Evolutionary conservation across 805 yeast genomes (phyloP).

Genomic region (Kazachstania kunashirensis): DNA sequence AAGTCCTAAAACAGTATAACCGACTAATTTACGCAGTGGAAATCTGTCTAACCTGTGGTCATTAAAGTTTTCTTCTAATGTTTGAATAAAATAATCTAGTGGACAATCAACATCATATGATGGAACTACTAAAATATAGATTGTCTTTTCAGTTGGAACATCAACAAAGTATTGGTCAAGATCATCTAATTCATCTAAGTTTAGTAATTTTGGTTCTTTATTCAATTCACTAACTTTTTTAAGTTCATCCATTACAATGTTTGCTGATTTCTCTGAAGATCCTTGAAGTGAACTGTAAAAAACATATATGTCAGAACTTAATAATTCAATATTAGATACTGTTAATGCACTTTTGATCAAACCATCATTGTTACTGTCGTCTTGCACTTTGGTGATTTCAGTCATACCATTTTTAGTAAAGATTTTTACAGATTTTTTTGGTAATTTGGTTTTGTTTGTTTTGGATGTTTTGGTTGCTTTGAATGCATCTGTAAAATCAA

Average conservation of each 20-base stretch:
- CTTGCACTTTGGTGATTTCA: constrained; percentile 2
- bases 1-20: constrained; percentile 77
- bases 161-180: constrained; percentile 71
- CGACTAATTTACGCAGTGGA: constrained; percentile 60
- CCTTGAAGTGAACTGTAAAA: constrained; percentile 86
- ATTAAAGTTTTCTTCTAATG: constrained; percentile 66
- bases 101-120: constrained; percentile 92
- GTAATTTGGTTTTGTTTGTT: background rate
- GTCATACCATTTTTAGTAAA: constrained; percentile 3
- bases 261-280: constrained; percentile 63
- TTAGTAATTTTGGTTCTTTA: constrained; percentile 44
- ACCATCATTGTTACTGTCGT: constrained; percentile 21
- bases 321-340: constrained; percentile 34
- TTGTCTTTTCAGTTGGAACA: constrained; percentile 44
- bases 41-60: constrained; percentile 81
- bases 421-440: constrained; percentile 5
- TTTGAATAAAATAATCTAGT: constrained; percentile 74
- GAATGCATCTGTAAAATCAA: constrained; percentile 35
- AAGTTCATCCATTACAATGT: constrained; percentile 36
- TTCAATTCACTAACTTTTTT: constrained; percentile 19
- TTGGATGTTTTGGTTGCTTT: background rate
- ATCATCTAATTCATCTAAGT: constrained; percentile 76
- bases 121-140: constrained; percentile 71
- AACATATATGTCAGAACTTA: constrained; percentile 50
- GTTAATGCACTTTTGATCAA: constrained; percentile 29